Evolutionary conservation across 805 yeast genomes (phyloP).

Genomic region (Pichia membranifaciens): DNA sequence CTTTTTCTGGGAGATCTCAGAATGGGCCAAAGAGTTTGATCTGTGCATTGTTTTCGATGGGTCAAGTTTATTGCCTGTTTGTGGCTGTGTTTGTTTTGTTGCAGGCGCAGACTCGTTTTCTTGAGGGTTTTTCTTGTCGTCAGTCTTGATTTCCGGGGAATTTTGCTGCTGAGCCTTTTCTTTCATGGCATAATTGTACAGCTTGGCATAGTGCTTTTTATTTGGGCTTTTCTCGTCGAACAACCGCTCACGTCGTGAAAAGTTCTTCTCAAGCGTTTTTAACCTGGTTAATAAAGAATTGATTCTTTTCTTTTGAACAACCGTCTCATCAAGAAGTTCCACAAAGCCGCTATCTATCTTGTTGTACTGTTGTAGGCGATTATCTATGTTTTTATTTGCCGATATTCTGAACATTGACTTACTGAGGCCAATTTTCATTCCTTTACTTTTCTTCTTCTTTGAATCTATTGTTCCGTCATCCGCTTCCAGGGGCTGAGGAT

Average conservation of each 20-base stretch:
- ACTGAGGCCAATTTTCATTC: background rate
- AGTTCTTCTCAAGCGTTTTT: conserved; percentile 29
- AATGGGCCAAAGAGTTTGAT: conserved; percentile 4
- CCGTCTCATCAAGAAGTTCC: conserved; percentile 10
- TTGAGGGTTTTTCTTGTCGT: too few relatives aligned
- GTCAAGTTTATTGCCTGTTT: background rate
- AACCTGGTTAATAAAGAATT: conserved; percentile 26
- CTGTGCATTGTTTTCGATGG: background rate
- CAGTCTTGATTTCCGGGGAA: too few relatives aligned
- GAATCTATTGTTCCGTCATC: background rate
- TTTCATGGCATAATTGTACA: conserved; percentile 30
- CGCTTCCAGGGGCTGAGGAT: background rate
- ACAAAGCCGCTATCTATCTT: conserved; percentile 4
- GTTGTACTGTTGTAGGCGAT: conserved; percentile 4
- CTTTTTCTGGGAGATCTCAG: conserved; percentile 16
- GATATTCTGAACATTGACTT: conserved; percentile 4
- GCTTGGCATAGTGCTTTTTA: conserved; percentile 37
- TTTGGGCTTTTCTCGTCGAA: conserved; percentile 34
- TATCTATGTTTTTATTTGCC: background rate
- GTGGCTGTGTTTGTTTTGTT: too few relatives aligned
- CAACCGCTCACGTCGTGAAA: conserved; percentile 34
- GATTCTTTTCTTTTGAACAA: conserved; percentile 17
- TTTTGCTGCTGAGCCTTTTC: background rate
- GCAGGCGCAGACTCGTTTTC: too few relatives aligned
- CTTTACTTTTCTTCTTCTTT: background rate